Evolutionary conservation across 2,329 filamentous ascomycete genomes (phyloP), one percentile per base, ranked within the genome.

Genomic region (Colletotrichum tanaceti): DNA sequence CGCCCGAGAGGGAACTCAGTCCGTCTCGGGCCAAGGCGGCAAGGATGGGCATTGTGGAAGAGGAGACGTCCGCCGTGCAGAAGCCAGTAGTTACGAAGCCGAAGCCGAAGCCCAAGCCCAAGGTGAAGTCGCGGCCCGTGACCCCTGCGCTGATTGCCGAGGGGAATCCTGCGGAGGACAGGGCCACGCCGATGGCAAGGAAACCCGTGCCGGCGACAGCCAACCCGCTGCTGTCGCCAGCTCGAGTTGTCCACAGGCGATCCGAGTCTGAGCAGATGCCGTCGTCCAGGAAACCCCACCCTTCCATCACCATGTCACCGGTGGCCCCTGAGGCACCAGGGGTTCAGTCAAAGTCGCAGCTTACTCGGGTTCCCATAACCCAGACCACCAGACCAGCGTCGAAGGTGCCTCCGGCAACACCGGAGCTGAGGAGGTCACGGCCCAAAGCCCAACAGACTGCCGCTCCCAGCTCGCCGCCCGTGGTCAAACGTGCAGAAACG

Each of bases 1-100:
- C 78, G 11, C 77, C 80, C 3, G 74, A 78, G 16, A 75, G 76
- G 63, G 67, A 72, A 35, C 63, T 73, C 52, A 77, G 74, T 32
- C 76, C 76, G 3, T 41, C 62, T 4, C 20, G 62, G n/a, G 62
- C 65, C 6, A 68, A 58, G 43, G 65, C 65, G 22, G 43, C 63
- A 39, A 47, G 67, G 35, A 62, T 70, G 57, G 47, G 61, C 0
- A 55, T 54, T 6, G 57, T 60, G 14, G 63, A 70, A 22, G 57
- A 38, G 38, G 39, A 14, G 16, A 38, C 28, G 11, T 11, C 43
- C 28, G 57, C n/a, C 24, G 1, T 14, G 47, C 16, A 44, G n/a
- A 28, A 18, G 35, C 41, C 60, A 7, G 38, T n/a, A 4, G n/a
- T 28, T 32, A 9, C 28, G 28, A 32, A 10, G 18, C 73, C 73